These are phyloP conservation scores for Carpinus viminea DNA, from an alignment of 306 rosid species.

Conservation along the genomic window DNA sequence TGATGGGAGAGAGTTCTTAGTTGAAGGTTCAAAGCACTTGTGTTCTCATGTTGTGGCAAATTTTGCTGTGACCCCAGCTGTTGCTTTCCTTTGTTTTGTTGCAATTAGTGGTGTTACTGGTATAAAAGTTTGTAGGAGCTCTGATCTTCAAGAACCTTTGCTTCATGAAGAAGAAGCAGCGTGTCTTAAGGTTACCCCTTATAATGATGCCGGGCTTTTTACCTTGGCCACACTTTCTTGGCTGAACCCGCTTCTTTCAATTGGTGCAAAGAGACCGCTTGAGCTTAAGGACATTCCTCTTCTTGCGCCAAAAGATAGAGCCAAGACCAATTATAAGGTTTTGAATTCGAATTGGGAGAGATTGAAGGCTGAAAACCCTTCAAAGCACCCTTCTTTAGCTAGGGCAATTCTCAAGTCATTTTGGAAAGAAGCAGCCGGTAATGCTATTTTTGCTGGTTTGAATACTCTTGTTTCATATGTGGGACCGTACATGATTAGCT, in stretches of 20 bases:
- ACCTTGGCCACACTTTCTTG: slow-evolving; percentile 85
- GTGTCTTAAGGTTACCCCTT: slow-evolving; percentile 84
- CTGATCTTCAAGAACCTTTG: slow-evolving; percentile 71
- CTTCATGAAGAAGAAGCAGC: slow-evolving; percentile 78
- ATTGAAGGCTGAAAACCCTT: slow-evolving; percentile 64
- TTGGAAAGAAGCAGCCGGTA: slow-evolving; percentile 96
- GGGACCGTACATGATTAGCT: slow-evolving; percentile 94
- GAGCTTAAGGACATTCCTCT: slow-evolving; percentile 99
- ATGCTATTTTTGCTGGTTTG: slow-evolving; percentile 91
- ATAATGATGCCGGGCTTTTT: slow-evolving; percentile 74
- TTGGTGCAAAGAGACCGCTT: slow-evolving; percentile 87
- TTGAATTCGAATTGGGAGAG: slow-evolving; percentile 92
- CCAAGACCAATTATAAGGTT: slow-evolving; percentile 75
- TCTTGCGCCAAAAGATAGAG: slow-evolving; percentile 77
- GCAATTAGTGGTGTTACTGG: slow-evolving; percentile 78
- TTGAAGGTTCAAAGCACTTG: slow-evolving; percentile 47
- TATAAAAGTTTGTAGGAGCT: slow-evolving; percentile 47
- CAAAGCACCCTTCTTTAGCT: slow-evolving; percentile 77
- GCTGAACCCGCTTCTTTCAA: slow-evolving; percentile 79
- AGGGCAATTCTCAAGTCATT: slow-evolving; percentile 86
- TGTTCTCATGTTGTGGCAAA: slow-evolving; percentile 64
- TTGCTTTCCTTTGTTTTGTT: slow-evolving; percentile 66
- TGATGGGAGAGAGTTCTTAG: slow-evolving; percentile 64
- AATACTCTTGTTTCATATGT: slow-evolving; percentile 92
- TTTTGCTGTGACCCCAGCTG: slow-evolving; percentile 68